phyloP scores from a whole-genome alignment of 345 rosid species.

The Geranium brycei region DNA sequence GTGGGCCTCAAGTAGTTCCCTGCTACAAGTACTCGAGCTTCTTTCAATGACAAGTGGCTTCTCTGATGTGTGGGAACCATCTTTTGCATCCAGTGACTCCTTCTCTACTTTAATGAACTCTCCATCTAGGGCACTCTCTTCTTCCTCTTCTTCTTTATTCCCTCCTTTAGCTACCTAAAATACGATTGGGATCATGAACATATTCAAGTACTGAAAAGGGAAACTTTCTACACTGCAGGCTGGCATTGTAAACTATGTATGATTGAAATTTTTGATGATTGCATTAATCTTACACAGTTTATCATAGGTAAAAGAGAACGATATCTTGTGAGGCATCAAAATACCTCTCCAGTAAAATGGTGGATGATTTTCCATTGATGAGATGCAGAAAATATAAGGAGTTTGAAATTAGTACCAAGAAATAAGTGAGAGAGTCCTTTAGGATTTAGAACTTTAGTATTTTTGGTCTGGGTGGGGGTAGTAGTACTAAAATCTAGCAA shows the following conservation, averaged over 20 bases:
- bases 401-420: too few species aligned
- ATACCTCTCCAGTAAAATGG: too few species aligned
- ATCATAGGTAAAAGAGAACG: too few species aligned
- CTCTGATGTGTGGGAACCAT: slow-evolving; percentile 20
- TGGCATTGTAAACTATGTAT: neutral
- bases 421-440: too few species aligned
- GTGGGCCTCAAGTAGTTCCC: slow-evolving; percentile 71
- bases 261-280: neutral
- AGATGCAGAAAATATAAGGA: too few species aligned
- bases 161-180: slow-evolving; percentile 36
- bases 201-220: slow-evolving; percentile 4
- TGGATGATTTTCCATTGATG: too few species aligned
- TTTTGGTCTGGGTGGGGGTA: too few species aligned
- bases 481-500: too few species aligned
- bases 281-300: too few species aligned
- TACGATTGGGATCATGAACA: slow-evolving; percentile 7
- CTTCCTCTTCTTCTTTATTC: slow-evolving; percentile 79
- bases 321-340: too few species aligned
- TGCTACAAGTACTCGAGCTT: slow-evolving; percentile 38
- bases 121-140: slow-evolving; percentile 57
- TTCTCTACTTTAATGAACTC: slow-evolving; percentile 91
- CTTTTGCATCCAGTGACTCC: slow-evolving; percentile 60
- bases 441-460: too few species aligned
- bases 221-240: neutral
- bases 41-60: slow-evolving; percentile 25